A percentile compares a stretch with the other conserved stretches of the same genome.
phyloP scores from a whole-genome alignment of 805 yeast species.

The Yamadazyma akitaensis region DNA sequence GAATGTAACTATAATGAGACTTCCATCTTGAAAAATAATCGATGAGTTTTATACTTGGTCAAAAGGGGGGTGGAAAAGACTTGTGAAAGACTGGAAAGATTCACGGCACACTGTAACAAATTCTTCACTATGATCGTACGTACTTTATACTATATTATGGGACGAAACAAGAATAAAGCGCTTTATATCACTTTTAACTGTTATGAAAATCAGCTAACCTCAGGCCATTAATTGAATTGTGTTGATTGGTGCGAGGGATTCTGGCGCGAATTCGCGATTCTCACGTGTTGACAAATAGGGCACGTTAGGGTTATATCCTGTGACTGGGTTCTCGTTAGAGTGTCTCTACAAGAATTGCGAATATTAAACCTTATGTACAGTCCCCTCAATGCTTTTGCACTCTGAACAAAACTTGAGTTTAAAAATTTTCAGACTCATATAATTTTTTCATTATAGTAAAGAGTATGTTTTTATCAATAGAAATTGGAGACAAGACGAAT shows the following conservation, averaged over 20 bases:
- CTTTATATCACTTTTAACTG: conserved; percentile 5
- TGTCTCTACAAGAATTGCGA: not conserved
- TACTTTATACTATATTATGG: not conserved
- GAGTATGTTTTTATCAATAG: conserved; percentile 5
- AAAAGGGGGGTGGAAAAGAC: too few relatives aligned
- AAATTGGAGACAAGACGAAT: not conserved
- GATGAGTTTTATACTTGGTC: too few relatives aligned
- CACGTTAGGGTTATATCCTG: not conserved
- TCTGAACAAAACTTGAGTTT: conserved; percentile 2
- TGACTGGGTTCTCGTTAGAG: not conserved
- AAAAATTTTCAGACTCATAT: conserved; percentile 8
- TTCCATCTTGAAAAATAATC: not conserved
- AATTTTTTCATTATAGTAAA: conserved; percentile 8
- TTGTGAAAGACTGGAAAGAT: too few relatives aligned
- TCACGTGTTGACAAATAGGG: conserved; percentile 4
- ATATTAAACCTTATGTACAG: not conserved
- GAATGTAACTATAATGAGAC: not conserved
- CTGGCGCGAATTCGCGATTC: not conserved
- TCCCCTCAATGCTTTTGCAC: not conserved
- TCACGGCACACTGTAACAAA: too few relatives aligned
- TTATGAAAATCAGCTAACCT: conserved; percentile 9
- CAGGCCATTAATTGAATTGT: conserved; percentile 7
- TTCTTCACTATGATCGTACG: too few relatives aligned
- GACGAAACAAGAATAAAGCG: conserved; percentile 1
- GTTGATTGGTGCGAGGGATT: conserved; percentile 8